phyloP scores from a whole-genome alignment of 257 asterid genomes.

The Echium plantagineum region DNA sequence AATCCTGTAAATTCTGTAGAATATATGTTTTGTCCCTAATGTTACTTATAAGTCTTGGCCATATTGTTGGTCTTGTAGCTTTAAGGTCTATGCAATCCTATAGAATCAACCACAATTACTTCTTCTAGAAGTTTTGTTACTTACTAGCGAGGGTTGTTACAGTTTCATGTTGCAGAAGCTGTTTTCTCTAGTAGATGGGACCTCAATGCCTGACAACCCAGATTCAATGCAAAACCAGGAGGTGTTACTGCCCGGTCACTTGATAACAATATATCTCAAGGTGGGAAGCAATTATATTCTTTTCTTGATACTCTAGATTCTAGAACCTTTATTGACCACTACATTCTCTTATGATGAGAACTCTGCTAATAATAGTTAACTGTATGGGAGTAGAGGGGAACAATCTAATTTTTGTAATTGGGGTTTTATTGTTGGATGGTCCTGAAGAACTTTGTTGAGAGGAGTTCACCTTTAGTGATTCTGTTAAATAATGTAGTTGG shows the following conservation, averaged over 20 bases:
- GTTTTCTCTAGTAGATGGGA: slow-evolving; percentile 89
- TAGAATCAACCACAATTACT: too few species aligned
- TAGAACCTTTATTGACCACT: neutral
- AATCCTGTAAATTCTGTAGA: slow-evolving; percentile 6
- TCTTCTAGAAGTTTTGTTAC: slow-evolving; percentile 5
- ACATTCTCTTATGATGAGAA: neutral
- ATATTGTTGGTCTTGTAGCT: neutral
- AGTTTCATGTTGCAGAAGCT: slow-evolving; percentile 98
- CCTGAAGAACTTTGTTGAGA: too few species aligned
- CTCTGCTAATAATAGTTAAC: neutral
- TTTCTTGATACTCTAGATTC: neutral
- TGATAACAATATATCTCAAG: slow-evolving; percentile 84
- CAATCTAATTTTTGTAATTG: too few species aligned
- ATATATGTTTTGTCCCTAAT: neutral
- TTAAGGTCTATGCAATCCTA: slow-evolving; percentile 1
- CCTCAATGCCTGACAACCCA: slow-evolving; percentile 83
- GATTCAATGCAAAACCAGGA: slow-evolving; percentile 95
- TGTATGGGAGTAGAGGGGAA: neutral
- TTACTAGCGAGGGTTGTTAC: slow-evolving; percentile 19
- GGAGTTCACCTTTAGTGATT: too few species aligned
- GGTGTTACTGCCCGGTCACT: slow-evolving; percentile 89
- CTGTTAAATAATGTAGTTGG: too few species aligned
- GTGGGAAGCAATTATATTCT: slow-evolving; percentile 22
- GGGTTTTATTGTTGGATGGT: too few species aligned
- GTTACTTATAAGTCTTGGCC: too few species aligned